Percentiles rank a stretch among this genome's conserved stretches.
phyloP scores from a whole-genome alignment of 78 protist genomes.

The Emiliania huxleyi region DNA sequence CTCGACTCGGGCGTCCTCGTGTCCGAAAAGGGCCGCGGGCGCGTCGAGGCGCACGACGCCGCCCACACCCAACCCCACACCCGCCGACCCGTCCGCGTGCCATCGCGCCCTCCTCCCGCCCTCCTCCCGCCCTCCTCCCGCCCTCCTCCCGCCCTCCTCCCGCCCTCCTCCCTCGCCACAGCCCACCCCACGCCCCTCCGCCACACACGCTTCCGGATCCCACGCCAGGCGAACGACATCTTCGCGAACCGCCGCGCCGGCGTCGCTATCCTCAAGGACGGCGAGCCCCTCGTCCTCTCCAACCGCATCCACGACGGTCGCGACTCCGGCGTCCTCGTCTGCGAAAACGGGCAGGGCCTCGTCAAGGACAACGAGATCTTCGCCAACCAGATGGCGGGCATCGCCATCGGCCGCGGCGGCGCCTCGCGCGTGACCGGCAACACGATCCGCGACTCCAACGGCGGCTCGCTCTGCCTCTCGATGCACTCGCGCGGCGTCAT shows the following conservation, averaged over 20 bases:
- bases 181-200: no score
- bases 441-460: background rate
- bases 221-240: no score
- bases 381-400: constrained; percentile 14
- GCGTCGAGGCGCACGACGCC: background rate
- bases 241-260: constrained; percentile 7
- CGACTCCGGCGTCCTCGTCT: constrained; percentile 28
- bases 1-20: constrained; percentile 20
- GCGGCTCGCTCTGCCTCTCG: background rate
- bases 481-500: background rate
- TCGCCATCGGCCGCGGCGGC: constrained; percentile 15
- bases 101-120: no score
- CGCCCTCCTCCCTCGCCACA: no score
- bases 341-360: background rate
- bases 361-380: background rate
- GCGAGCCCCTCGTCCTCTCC: background rate
- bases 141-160: no score
- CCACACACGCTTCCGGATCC: no score
- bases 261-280: constrained; percentile 25
- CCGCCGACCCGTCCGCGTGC: no score
- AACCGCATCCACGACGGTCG: background rate
- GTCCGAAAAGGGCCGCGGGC: background rate
- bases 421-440: background rate
- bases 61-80: no score
- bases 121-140: no score